A percentile compares a stretch with the other conserved stretches of the same genome.
These are phyloP conservation scores for Ogataea thermomethanolica DNA, from an alignment of 805 yeast genomes.

Conservation along the genomic window DNA sequence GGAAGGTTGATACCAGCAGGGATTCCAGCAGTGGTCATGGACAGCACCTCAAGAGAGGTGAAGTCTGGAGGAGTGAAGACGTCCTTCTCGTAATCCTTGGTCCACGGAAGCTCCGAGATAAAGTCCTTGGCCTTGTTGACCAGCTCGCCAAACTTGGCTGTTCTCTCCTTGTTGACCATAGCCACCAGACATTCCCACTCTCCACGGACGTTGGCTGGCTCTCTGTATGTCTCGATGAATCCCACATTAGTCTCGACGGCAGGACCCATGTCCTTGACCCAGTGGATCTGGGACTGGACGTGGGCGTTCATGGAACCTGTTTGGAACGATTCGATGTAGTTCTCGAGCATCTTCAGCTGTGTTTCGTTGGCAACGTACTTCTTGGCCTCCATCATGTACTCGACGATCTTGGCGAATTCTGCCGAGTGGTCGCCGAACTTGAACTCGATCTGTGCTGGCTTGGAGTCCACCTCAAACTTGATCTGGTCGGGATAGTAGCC, in stretches of 20 bases:
- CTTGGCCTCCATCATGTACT: conserved; percentile 53
- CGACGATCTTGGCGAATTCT: conserved; percentile 60
- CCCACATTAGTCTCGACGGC: conserved; percentile 79
- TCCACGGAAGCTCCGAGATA: conserved; percentile 76
- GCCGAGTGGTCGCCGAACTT: conserved; percentile 74
- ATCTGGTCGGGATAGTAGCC: conserved; percentile 53
- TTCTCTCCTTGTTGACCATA: conserved; percentile 83
- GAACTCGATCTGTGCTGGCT: conserved; percentile 42
- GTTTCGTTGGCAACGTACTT: conserved; percentile 69
- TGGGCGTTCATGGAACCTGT: conserved; percentile 86
- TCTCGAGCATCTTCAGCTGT: conserved; percentile 61
- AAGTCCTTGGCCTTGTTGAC: conserved; percentile 65
- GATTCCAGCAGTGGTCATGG: conserved; percentile 85
- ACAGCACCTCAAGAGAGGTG: conserved; percentile 83
- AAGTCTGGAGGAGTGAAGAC: conserved; percentile 89
- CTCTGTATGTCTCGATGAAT: conserved; percentile 89
- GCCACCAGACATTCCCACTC: conserved; percentile 94
- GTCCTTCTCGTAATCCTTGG: conserved; percentile 70
- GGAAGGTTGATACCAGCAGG: conserved; percentile 95
- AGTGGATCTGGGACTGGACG: conserved; percentile 74
- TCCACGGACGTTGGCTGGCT: conserved; percentile 87
- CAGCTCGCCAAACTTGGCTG: conserved; percentile 69
- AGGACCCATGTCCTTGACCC: conserved; percentile 89
- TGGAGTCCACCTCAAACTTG: conserved; percentile 39
- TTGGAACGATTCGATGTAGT: conserved; percentile 65